These are phyloP conservation scores for Fusarium pseudocircinatum DNA, from an alignment of 2,329 filamentous ascomycete species.

Conservation along the genomic window DNA sequence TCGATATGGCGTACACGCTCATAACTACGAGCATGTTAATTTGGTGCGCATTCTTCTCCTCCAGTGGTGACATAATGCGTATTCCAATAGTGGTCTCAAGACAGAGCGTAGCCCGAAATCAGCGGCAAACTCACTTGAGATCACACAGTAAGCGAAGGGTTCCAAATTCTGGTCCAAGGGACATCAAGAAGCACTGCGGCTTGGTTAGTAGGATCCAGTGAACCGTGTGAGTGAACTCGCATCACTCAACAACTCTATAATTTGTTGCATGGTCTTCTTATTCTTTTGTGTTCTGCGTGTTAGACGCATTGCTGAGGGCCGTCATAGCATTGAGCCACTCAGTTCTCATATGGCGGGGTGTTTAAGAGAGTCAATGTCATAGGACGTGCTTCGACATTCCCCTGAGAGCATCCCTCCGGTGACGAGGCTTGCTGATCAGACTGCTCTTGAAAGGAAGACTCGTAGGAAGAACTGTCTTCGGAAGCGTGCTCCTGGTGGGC, in stretches of 20 bases:
- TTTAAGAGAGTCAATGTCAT: not conserved
- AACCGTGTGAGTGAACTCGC: not conserved
- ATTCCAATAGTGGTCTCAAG: slow-evolving; percentile 22
- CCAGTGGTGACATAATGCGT: slow-evolving; percentile 7
- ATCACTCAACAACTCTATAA: not conserved
- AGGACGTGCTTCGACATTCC: not conserved
- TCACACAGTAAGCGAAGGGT: not conserved
- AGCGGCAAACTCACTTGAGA: slow-evolving; percentile 2
- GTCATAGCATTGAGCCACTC: not conserved
- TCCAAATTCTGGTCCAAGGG: slow-evolving; percentile 1
- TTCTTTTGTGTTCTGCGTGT: not conserved
- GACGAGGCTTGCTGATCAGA: not conserved
- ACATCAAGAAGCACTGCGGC: not conserved
- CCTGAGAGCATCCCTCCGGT: not conserved
- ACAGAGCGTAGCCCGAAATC: slow-evolving; percentile 3
- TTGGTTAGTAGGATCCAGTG: slow-evolving; percentile 5
- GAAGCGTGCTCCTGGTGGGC: not conserved
- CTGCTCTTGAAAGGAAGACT: not conserved
- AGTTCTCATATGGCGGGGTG: not conserved
- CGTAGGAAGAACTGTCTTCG: not conserved
- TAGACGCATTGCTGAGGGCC: not conserved
- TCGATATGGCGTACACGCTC: not conserved
- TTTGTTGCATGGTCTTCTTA: not conserved
- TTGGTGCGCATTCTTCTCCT: slow-evolving; percentile 16
- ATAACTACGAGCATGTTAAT: not conserved